Evolutionary conservation across 371 early-diverging fungal genomes (phyloP), one percentile per base, ranked within the genome.

Genomic region (Homolaphlyctis polyrhiza): DNA sequence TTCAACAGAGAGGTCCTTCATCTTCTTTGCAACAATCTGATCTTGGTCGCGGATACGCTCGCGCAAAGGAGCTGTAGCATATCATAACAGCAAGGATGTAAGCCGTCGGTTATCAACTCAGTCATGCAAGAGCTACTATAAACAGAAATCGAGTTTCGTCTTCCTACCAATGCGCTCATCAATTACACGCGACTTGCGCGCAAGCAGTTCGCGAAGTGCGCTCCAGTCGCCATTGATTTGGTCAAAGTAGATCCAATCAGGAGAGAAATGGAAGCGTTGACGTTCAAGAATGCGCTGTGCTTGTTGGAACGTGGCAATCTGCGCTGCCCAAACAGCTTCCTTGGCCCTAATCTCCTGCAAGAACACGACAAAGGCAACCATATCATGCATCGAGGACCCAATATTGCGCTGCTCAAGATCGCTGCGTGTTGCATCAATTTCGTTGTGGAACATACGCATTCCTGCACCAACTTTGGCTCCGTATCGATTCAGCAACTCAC

Each of bases 181-280:
- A 66, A 97, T 95, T 33, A 89, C 86, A 61, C 86, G 86, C 73
- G 91, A 90, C 88, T 98, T 97, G 75, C 92, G 85, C 49, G 80
- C 81, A 57, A 96, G 68, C 58, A 98, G 95, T 76, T 96, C 95
- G 68, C 90, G 92, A 63, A 98, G 95, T 1, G 96, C 92, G 66
- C 91, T 90, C 96, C 97, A 97, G 74, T 97, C 98, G 67, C 96
- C 96, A 54, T 95, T 96, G 11, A 97, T 85, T 66, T 96, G 92
- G 60, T 97, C 99, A 28, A 91, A 84, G 71, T 95, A 91, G 23
- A 97, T 79, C 98, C 98, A 98, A 67, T 98, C 96, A 50, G 69
- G 72, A 32, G 96, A 93, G 79, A 96, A 96, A 71, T 89, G 89
- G 83, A 85, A 98, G 30, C 98, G 84, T 71, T 96, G 96, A 43